Conservation (phyloP, 805 yeast genomes). For the Pichia phayaonensis region DNA sequence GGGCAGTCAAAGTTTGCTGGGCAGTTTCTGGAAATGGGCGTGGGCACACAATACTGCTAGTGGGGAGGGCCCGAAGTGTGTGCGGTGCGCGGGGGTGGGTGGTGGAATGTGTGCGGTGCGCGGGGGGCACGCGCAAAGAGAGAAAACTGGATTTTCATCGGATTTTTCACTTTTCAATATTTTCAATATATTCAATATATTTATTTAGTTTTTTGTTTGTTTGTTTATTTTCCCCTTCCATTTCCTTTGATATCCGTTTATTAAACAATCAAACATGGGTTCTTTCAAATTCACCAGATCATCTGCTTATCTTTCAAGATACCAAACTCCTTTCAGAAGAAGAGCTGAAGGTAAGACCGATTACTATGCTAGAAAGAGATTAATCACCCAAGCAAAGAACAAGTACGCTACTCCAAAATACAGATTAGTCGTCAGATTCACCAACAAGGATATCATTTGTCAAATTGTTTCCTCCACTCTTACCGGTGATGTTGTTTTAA, state of each 20-base stretch:
- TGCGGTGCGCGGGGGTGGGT: background rate
- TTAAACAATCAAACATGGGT: constrained; percentile 39
- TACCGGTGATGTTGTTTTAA: constrained; percentile 91
- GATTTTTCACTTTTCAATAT: background rate
- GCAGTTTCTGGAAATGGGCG: constrained; percentile 26
- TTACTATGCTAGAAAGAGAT: constrained; percentile 99
- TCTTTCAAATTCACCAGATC: constrained; percentile 69
- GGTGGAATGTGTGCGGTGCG: background rate
- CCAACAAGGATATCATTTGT: constrained; percentile 98
- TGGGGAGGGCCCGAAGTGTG: no score
- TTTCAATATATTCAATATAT: no score
- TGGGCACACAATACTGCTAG: constrained; percentile 18
- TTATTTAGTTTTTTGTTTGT: background rate
- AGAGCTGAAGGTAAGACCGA: constrained; percentile 99
- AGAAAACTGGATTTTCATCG: background rate
- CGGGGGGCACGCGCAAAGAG: background rate
- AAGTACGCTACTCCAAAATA: constrained; percentile 99
- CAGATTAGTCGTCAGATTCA: constrained; percentile 99
- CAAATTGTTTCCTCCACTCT: constrained; percentile 95
- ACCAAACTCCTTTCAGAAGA: constrained; percentile 99
- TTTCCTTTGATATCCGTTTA: background rate
- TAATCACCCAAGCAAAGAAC: constrained; percentile 99
- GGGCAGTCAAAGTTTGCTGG: no score
- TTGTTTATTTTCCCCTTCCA: background rate
- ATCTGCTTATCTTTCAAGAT: constrained; percentile 97